phyloP scores from a whole-genome alignment of 148 eudicot genomes.

The Spergularia bocconei region DNA sequence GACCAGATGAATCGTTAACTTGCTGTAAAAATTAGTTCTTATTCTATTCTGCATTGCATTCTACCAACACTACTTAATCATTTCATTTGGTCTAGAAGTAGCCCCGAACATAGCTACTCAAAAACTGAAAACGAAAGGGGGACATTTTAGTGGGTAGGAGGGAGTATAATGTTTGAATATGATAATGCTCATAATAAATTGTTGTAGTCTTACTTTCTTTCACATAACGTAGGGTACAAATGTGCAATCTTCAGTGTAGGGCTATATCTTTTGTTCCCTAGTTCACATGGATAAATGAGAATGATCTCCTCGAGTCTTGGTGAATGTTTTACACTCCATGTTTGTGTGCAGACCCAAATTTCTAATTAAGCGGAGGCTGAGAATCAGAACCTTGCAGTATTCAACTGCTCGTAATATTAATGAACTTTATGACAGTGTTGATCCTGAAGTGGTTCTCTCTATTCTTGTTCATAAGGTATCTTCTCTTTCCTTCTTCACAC shows the following conservation, averaged over 20 bases:
- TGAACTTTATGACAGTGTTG: slow-evolving; percentile 94
- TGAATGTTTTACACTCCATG: slow-evolving; percentile 14
- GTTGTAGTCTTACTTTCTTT: neutral
- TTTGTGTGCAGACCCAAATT: slow-evolving; percentile 62
- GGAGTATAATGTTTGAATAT: neutral
- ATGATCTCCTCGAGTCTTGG: too few species aligned
- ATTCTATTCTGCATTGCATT: too few species aligned
- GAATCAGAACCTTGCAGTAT: slow-evolving; percentile 83
- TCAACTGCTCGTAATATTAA: slow-evolving; percentile 77
- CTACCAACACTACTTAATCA: too few species aligned
- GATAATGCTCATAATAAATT: neutral
- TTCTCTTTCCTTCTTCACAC: neutral
- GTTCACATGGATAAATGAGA: neutral
- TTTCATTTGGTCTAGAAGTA: too few species aligned
- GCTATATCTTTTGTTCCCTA: neutral
- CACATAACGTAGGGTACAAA: neutral
- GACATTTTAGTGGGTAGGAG: too few species aligned
- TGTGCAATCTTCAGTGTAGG: neutral
- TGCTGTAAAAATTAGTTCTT: too few species aligned
- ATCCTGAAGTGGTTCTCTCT: slow-evolving; percentile 89
- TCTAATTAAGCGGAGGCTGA: slow-evolving; percentile 70
- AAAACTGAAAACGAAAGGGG: too few species aligned
- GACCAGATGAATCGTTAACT: too few species aligned
- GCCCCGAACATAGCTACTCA: too few species aligned
- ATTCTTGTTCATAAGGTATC: slow-evolving; percentile 92